phyloP scores from a whole-genome alignment of 2,329 filamentous ascomycete genomes.

The Thelonectria blattea region DNA sequence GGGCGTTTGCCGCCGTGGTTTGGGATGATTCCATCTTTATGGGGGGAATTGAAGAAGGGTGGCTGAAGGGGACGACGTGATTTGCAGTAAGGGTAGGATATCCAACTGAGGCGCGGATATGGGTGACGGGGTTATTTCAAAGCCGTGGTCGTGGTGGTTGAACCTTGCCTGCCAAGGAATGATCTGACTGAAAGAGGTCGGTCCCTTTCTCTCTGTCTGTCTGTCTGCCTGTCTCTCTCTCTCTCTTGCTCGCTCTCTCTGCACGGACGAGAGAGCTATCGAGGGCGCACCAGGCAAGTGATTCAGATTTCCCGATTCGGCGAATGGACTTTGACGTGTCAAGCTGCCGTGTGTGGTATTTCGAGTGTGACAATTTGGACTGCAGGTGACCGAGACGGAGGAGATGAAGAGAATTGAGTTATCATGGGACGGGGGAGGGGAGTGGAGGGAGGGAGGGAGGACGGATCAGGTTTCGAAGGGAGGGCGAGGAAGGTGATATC shows the following conservation, averaged over 20 bases:
- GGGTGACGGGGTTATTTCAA: neutral
- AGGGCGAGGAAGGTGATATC: neutral
- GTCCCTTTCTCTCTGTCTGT: too few species aligned
- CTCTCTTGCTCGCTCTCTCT: neutral
- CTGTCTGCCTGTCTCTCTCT: too few species aligned
- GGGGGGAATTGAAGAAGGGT: too few species aligned
- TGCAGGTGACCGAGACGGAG: slow-evolving; percentile 11
- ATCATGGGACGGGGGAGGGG: slow-evolving; percentile 2
- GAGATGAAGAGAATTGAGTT: slow-evolving; percentile 1
- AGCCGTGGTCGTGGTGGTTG: neutral
- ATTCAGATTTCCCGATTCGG: slow-evolving; percentile 4
- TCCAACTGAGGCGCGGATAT: neutral
- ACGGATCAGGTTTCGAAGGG: neutral
- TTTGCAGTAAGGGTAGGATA: neutral
- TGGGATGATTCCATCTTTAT: slow-evolving; percentile 12
- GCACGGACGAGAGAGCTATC: neutral
- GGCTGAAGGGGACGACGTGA: neutral
- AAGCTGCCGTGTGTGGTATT: neutral
- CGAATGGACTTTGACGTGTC: slow-evolving; percentile 4
- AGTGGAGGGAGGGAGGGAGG: neutral
- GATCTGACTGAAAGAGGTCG: neutral
- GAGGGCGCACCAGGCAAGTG: neutral
- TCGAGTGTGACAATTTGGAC: neutral
- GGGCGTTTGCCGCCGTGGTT: neutral
- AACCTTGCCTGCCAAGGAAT: neutral